phyloP scores from a whole-genome alignment of 2,329 filamentous ascomycete species.

The Colletotrichum sp. region DNA sequence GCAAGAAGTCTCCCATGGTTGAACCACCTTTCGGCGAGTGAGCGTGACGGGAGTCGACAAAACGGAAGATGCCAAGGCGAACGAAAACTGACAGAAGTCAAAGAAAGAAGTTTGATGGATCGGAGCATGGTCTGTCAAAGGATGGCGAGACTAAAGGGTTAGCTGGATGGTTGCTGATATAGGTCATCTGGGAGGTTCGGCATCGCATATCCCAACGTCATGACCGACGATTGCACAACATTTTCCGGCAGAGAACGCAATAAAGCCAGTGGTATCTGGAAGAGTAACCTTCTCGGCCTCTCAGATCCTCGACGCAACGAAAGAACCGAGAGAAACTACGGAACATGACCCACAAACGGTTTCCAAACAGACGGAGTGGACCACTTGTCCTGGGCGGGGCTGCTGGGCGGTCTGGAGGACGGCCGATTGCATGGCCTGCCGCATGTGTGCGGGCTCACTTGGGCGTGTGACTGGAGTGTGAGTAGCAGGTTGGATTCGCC shows the following conservation, averaged over 20 bases:
- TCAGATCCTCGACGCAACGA: background rate
- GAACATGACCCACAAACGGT: background rate
- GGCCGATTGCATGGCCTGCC: background rate
- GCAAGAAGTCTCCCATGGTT: constrained; percentile 2
- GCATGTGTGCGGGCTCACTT: background rate
- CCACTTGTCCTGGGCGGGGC: background rate
- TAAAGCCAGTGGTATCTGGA: background rate
- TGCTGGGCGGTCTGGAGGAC: background rate
- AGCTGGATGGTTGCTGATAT: background rate
- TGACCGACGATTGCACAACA: background rate
- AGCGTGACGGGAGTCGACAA: background rate
- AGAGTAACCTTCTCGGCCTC: background rate
- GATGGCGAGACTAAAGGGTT: background rate
- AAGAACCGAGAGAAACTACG: background rate
- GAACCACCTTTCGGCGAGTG: background rate
- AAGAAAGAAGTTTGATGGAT: background rate
- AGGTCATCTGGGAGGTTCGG: background rate
- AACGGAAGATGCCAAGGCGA: background rate
- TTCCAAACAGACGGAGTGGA: background rate
- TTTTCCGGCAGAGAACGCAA: background rate
- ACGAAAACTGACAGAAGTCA: background rate
- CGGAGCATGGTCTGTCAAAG: background rate
- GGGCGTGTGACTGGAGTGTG: background rate
- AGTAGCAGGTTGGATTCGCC: background rate
- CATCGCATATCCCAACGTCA: background rate